Conservation (phyloP, 1,139 yeast genomes). For the Geotrichum bryndzae region DNA sequence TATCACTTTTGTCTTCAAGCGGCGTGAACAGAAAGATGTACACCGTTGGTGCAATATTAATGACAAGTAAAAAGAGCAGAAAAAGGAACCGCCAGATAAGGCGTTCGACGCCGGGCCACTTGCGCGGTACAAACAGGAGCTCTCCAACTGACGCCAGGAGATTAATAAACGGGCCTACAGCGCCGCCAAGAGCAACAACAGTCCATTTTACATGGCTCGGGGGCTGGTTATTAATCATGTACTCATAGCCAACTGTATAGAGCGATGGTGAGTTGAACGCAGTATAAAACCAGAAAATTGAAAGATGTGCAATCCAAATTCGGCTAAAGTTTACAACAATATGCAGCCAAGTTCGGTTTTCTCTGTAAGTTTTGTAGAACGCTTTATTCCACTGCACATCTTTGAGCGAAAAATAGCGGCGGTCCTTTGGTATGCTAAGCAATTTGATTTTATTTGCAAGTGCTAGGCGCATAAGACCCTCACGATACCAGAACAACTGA, state of each 20-base stretch:
- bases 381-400: conserved; percentile 56
- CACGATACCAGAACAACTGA: conserved; percentile 75
- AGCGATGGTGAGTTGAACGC: conserved; percentile 71
- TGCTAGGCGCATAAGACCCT: conserved; percentile 50
- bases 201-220: conserved; percentile 56
- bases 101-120: conserved; percentile 60
- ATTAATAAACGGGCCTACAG: conserved; percentile 59
- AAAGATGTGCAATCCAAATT: conserved; percentile 74
- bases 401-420: conserved; percentile 46
- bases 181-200: conserved; percentile 66
- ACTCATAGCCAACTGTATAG: conserved; percentile 58
- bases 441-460: conserved; percentile 39
- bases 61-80: conserved; percentile 39
- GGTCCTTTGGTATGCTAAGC: conserved; percentile 40
- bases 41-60: conserved; percentile 58
- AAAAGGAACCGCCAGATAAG: conserved; percentile 43
- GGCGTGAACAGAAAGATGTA: conserved; percentile 51
- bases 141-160: conserved; percentile 60
- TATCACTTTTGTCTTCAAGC: conserved; percentile 43
- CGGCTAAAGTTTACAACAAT: conserved; percentile 69
- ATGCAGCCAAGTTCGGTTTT: conserved; percentile 74
- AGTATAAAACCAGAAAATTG: conserved; percentile 78
- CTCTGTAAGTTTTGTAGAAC: conserved; percentile 68
- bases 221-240: conserved; percentile 57
- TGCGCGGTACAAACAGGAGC: conserved; percentile 58